Conservation (phyloP, 2,329 filamentous ascomycete genomes). For the Cladosporium sp. region DNA sequence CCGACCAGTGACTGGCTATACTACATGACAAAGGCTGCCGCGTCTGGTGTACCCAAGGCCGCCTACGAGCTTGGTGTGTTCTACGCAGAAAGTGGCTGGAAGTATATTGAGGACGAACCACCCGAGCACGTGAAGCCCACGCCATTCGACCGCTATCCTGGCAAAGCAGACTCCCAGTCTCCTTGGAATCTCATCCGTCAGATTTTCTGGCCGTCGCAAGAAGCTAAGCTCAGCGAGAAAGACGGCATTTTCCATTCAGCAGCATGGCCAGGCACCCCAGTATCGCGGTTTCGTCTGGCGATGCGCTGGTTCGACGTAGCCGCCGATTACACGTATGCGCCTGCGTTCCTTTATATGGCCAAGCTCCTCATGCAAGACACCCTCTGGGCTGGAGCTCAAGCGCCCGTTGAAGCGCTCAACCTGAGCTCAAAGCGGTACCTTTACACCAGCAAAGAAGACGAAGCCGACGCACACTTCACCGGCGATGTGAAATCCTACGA, state of each 20-base stretch:
- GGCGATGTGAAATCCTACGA: background rate
- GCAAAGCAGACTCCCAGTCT: background rate
- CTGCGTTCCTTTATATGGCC: conserved; percentile 25
- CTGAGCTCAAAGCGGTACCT: conserved; percentile 24
- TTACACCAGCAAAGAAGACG: conserved; percentile 21
- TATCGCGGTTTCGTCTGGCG: conserved; percentile 23
- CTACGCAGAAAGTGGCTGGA: conserved; percentile 33
- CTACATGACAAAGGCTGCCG: conserved; percentile 43
- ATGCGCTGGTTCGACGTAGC: conserved; percentile 26
- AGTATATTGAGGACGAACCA: conserved; percentile 32
- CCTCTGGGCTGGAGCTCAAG: conserved; percentile 22
- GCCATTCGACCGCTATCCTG: conserved; percentile 29
- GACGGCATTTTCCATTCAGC: conserved; percentile 26
- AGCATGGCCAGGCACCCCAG: conserved; percentile 23
- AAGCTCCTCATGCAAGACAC: conserved; percentile 22
- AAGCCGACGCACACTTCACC: conserved; percentile 15
- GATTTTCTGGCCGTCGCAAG: background rate
- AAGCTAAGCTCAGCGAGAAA: background rate
- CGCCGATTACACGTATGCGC: conserved; percentile 20
- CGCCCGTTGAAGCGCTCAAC: conserved; percentile 20
- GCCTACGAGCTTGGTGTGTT: conserved; percentile 36
- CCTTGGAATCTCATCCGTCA: background rate
- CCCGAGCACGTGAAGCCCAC: conserved; percentile 31
- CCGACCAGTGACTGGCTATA: conserved; percentile 38
- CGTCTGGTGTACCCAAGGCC: conserved; percentile 36